These are phyloP conservation scores for Hericium rajendrae DNA, from an alignment of 768 basidiomycete species.

Conservation along the genomic window DNA sequence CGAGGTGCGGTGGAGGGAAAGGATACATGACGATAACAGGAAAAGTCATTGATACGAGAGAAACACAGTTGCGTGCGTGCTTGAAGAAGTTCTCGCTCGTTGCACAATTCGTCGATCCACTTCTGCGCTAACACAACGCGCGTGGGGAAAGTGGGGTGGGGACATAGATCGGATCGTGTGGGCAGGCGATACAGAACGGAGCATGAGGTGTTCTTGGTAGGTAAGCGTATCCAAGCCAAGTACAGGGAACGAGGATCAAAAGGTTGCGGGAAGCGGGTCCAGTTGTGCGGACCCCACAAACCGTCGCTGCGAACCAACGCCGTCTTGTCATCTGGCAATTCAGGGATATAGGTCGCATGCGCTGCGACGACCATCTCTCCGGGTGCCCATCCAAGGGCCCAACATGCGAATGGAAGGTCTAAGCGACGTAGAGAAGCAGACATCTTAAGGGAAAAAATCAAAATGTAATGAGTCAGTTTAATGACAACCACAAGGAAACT, in stretches of 20 bases:
- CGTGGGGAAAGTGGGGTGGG: background rate
- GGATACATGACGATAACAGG: background rate
- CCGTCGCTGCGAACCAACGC: background rate
- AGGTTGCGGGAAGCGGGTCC: background rate
- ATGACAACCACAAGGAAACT: too few species aligned
- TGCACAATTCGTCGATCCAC: background rate
- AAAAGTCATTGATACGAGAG: background rate
- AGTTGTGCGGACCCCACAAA: background rate
- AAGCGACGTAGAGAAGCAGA: too few species aligned
- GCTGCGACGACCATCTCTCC: too few species aligned
- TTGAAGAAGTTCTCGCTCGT: background rate
- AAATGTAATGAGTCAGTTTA: too few species aligned
- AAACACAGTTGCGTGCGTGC: background rate
- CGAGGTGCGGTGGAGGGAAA: background rate
- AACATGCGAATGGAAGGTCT: too few species aligned
- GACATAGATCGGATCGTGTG: background rate
- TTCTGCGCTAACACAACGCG: background rate
- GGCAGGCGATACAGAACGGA: background rate
- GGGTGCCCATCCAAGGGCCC: too few species aligned
- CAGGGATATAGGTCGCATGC: too few species aligned
- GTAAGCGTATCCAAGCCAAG: background rate
- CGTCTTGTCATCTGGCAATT: too few species aligned
- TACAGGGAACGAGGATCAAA: background rate
- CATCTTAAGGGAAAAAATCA: too few species aligned
- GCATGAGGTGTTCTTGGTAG: background rate